Evolutionary conservation across 139 green algal species (phyloP).

Genomic region (Deuterostichococcus epilithicus): DNA sequence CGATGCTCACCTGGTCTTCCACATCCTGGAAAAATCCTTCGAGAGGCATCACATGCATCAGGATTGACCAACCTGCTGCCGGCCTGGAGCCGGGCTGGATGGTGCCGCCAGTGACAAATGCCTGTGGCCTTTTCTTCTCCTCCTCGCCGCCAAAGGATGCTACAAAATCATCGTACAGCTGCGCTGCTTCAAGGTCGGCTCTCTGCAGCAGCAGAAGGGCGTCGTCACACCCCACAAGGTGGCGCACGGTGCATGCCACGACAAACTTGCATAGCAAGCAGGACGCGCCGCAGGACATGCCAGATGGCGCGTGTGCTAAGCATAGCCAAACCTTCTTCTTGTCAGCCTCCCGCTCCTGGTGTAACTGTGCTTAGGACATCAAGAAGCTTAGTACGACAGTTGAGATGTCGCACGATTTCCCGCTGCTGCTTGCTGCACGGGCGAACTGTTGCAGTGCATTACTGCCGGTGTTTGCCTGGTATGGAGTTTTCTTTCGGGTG

Average conservation of each 20-base stretch:
- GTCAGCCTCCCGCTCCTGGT: not conserved
- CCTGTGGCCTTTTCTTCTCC: constrained; percentile 12
- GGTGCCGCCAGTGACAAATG: constrained; percentile 60
- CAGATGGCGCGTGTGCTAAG: not conserved
- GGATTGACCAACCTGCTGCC: constrained; percentile 6
- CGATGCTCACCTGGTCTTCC: not conserved
- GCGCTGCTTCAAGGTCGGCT: constrained; percentile 76
- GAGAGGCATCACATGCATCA: constrained; percentile 19
- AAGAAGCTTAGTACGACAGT: not conserved
- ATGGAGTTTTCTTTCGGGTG: not conserved
- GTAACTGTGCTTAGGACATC: not conserved
- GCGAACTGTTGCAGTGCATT: not conserved
- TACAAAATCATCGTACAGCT: constrained; percentile 90
- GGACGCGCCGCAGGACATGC: not conserved
- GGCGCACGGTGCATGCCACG: no score
- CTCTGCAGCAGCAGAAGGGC: constrained; percentile 37
- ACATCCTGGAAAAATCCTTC: constrained; percentile 4
- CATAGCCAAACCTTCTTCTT: not conserved
- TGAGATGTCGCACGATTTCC: no score
- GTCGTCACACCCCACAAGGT: not conserved
- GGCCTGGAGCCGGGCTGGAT: constrained; percentile 51
- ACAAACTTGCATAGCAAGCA: no score
- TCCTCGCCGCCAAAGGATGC: constrained; percentile 68
- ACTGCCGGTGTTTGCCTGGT: not conserved
- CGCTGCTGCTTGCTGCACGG: not conserved